These are phyloP conservation scores for Syzygium oleosum DNA, from an alignment of 345 rosid species.

Conservation along the genomic window DNA sequence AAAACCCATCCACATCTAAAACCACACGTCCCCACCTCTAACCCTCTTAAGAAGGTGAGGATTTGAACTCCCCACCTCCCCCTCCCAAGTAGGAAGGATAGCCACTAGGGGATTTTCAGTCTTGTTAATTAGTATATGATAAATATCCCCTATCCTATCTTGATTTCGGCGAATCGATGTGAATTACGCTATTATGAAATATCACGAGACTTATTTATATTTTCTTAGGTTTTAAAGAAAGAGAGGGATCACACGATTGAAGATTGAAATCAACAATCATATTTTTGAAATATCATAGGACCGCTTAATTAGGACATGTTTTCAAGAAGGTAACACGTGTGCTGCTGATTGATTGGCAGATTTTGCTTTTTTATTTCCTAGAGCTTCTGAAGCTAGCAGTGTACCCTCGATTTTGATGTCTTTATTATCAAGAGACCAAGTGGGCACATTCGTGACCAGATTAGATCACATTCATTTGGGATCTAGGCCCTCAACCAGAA, in stretches of 20 bases:
- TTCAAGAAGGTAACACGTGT: background rate
- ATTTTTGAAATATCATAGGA: background rate
- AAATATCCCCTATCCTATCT: background rate
- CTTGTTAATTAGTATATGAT: background rate
- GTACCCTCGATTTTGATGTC: background rate
- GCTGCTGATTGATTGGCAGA: background rate
- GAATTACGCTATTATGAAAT: background rate
- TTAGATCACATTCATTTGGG: background rate
- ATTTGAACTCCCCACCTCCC: no score
- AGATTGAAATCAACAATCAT: background rate
- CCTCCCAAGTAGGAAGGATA: no score
- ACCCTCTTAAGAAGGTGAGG: no score
- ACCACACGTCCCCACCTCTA: no score
- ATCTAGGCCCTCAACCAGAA: background rate
- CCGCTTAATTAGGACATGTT: background rate
- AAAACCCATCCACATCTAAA: no score
- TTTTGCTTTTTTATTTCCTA: background rate
- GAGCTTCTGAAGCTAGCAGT: background rate
- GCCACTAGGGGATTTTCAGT: background rate
- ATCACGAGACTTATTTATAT: background rate
- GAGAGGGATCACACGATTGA: background rate
- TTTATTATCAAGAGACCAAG: background rate
- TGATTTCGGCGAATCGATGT: background rate
- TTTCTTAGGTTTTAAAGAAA: background rate
- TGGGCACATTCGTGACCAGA: background rate